These are phyloP conservation scores for Plasmopara halstedii DNA, from an alignment of 352 stramenopile genomes.

Conservation along the genomic window DNA sequence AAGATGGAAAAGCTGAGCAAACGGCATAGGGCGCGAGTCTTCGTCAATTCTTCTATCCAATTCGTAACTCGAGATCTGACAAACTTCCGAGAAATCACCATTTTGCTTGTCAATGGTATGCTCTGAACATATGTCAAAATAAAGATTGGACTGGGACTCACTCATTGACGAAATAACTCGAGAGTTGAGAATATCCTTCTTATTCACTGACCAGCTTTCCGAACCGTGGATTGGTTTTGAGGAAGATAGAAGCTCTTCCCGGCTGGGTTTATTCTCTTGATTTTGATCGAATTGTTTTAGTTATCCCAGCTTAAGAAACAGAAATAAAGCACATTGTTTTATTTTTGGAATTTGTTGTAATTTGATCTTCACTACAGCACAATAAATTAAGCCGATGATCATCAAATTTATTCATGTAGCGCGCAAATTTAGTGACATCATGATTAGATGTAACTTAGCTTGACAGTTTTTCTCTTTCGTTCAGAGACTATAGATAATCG, in stretches of 20 bases:
- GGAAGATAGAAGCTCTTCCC: constrained; percentile 6
- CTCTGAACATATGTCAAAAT: constrained; percentile 1
- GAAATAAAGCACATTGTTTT: too few species aligned
- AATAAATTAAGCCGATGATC: too few species aligned
- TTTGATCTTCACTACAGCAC: too few species aligned
- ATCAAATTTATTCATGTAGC: too few species aligned
- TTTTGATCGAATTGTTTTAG: too few species aligned
- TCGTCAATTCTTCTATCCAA: background rate
- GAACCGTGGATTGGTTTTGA: constrained; percentile 7
- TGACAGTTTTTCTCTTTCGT: too few species aligned
- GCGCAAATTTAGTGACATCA: too few species aligned
- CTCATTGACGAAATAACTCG: constrained; percentile 1
- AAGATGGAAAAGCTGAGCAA: constrained; percentile 12
- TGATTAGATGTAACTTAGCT: too few species aligned
- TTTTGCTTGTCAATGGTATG: constrained; percentile 3
- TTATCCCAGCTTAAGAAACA: too few species aligned
- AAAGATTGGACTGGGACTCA: constrained; percentile 6
- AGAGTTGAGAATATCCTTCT: constrained; percentile 3
- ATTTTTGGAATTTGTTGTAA: too few species aligned
- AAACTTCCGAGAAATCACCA: background rate
- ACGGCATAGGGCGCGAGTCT: constrained; percentile 2
- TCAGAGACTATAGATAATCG: too few species aligned
- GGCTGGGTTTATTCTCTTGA: constrained; percentile 1
- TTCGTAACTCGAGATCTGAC: constrained; percentile 1
- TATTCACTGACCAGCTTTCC: constrained; percentile 5